Evolutionary conservation across 169 alveolate species (phyloP), one percentile per base, ranked within the genome.

Genomic region (Plasmodium billcollinsi): DNA sequence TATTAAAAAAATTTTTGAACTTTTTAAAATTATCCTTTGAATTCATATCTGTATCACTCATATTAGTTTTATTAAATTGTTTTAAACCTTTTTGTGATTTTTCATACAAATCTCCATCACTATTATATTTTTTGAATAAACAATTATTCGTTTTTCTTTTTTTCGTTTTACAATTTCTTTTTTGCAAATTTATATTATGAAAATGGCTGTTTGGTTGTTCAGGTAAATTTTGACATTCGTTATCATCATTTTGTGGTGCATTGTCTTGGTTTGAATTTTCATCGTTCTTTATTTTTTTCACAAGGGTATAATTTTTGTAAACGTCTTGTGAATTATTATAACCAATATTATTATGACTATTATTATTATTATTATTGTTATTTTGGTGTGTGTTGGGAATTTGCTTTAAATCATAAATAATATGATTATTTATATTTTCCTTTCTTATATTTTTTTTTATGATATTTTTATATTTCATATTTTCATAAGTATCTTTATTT

Each of bases 61-160:
- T 15, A 39, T 21, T n/a, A 11, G 29, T 18, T 59, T 59, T 74
- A 39, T 43, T 15, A 29, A 20, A 54, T 43, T 29, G 18, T 54
- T 3, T 12, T 54, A 58, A 49, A 2, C 67, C 12, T 15, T 39
- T 67, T 47, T 56, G 52, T 52, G 15, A 33, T 20, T 54, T 83
- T 71, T 76, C 80, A 20, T 89, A 69, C 24, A 62, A 39, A 33
- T 39, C 83, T 43, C 91, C 93, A 78, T 78, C 89, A 78, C 89
- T 78, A 59, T 78, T 65, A 39, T 69, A 65, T 50, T 59, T 67
- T 33, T 66, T 66, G 56, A 26, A 61, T 24, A n/a, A 20, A 18
- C 45, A 24, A 21, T 47, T 26, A 45, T 66, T 26, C 3, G 65
- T 78, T 59, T 71, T 69, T 47, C 39, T 74, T 20, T 26, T 74